A percentile compares a stretch with the other conserved stretches of the same genome.
Conservation (phyloP, 1,139 yeast species). For the Nakaseomyces uthaithaninus region DNA sequence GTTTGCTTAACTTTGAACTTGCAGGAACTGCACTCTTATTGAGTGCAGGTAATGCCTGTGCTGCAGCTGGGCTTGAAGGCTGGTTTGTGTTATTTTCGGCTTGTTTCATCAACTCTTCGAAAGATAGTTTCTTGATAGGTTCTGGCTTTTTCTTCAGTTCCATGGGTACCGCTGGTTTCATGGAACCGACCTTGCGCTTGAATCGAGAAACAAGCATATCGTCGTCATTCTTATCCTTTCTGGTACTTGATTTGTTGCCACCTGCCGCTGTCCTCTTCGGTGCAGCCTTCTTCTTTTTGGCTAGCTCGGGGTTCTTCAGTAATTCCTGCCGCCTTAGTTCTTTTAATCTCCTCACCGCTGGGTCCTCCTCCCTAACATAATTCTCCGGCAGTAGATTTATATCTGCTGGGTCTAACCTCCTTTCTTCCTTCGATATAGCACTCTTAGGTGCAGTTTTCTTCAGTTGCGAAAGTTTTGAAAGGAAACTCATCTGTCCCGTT, state of each 20-base stretch:
- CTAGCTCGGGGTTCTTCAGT: constrained; percentile 31
- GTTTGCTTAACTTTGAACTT: constrained; percentile 11
- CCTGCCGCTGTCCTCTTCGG: constrained; percentile 12
- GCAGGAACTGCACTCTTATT: constrained; percentile 3
- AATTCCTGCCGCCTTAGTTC: constrained; percentile 54
- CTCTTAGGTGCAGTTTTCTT: constrained; percentile 13
- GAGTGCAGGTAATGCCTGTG: constrained; percentile 5
- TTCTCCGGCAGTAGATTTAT: constrained; percentile 24
- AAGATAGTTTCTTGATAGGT: constrained; percentile 45
- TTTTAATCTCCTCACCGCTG: constrained; percentile 47
- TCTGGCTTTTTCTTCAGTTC: constrained; percentile 20
- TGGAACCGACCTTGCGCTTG: constrained; percentile 16
- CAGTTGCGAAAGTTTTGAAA: constrained; percentile 14
- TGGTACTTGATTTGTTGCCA: constrained; percentile 12
- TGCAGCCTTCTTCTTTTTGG: constrained; percentile 9
- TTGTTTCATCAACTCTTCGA: constrained; percentile 60
- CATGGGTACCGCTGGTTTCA: constrained; percentile 10
- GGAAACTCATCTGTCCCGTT: constrained; percentile 14
- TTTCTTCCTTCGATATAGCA: constrained; percentile 1
- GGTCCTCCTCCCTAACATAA: constrained; percentile 33
- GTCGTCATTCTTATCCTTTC: constrained; percentile 11
- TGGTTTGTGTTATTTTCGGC: constrained; percentile 46
- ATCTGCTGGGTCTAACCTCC: constrained; percentile 9
- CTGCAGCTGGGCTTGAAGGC: neutral
- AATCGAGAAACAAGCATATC: constrained; percentile 18